Conservation (phyloP, 345 rosid genomes). For the Salix purpurea region DNA sequence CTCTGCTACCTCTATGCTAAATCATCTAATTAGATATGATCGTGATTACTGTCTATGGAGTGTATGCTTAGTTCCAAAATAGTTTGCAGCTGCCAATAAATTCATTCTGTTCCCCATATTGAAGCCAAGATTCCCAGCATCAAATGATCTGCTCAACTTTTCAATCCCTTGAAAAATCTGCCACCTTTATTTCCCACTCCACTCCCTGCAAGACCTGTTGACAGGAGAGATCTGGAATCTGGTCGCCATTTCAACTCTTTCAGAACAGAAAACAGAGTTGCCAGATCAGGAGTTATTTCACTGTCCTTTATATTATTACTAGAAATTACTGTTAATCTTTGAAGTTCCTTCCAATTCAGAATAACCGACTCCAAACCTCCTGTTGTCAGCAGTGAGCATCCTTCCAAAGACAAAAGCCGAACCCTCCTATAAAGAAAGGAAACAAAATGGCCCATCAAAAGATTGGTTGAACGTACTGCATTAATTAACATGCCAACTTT, state of each 20-base stretch:
- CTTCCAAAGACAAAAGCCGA: conserved; percentile 63
- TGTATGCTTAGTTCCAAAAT: too few relatives aligned
- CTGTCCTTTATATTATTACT: conserved; percentile 71
- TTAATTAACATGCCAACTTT: neutral
- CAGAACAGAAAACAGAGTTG: conserved; percentile 60
- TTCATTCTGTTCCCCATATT: neutral
- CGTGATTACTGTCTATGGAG: neutral
- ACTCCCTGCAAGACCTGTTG: conserved; percentile 52
- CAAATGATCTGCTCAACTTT: conserved; percentile 19
- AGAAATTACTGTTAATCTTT: conserved; percentile 57
- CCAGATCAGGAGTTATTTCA: conserved; percentile 65
- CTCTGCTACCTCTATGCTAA: neutral
- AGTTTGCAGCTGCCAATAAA: neutral
- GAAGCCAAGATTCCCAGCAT: neutral
- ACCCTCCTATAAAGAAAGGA: conserved; percentile 54
- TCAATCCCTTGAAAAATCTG: conserved; percentile 61
- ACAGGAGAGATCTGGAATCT: conserved; percentile 64
- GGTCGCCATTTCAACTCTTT: conserved; percentile 93
- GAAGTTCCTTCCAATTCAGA: conserved; percentile 68
- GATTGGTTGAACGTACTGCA: too few relatives aligned
- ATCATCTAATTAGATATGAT: neutral
- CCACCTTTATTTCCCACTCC: conserved; percentile 76
- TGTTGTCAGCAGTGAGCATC: conserved; percentile 76
- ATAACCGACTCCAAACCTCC: conserved; percentile 68
- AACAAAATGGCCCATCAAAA: neutral